Conservation (phyloP, 371 early-diverging fungal genomes). For the Lichtheimia ramosa region DNA sequence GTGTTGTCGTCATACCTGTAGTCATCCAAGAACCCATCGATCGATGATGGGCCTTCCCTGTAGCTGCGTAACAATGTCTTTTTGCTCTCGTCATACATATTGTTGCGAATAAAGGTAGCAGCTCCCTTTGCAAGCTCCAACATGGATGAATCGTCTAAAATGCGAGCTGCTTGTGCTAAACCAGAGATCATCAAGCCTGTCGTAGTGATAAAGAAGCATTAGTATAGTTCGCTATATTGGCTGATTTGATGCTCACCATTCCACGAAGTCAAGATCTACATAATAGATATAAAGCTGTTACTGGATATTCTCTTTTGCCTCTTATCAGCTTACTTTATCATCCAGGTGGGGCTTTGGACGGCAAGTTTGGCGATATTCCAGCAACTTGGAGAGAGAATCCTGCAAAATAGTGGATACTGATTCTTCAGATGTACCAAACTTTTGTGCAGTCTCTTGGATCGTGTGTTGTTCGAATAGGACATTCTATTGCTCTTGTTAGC, state of each 20-base stretch:
- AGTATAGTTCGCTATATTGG: background rate
- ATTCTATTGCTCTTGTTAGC: slow-evolving; percentile 36
- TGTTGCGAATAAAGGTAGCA: slow-evolving; percentile 50
- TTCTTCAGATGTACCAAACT: slow-evolving; percentile 24
- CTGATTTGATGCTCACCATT: slow-evolving; percentile 30
- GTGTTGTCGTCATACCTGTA: slow-evolving; percentile 43
- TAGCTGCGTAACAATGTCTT: slow-evolving; percentile 46
- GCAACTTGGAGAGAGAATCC: background rate
- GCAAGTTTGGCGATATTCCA: background rate
- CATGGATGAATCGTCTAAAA: slow-evolving; percentile 24
- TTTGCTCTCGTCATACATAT: slow-evolving; percentile 40
- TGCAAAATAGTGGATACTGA: slow-evolving; percentile 16
- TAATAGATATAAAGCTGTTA: background rate
- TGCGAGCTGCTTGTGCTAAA: slow-evolving; percentile 40
- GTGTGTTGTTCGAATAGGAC: slow-evolving; percentile 47
- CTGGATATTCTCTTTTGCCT: background rate
- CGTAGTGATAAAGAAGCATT: background rate
- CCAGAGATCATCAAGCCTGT: slow-evolving; percentile 60
- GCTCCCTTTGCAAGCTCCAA: slow-evolving; percentile 42
- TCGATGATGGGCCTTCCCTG: slow-evolving; percentile 47
- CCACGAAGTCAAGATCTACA: slow-evolving; percentile 48
- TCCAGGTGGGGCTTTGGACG: slow-evolving; percentile 67
- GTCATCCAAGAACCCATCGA: slow-evolving; percentile 63
- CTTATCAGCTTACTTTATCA: slow-evolving; percentile 51
- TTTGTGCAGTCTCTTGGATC: slow-evolving; percentile 42